phyloP scores from a whole-genome alignment of 2,329 filamentous ascomycete genomes.

The Iodosphaeria phyllophila region DNA sequence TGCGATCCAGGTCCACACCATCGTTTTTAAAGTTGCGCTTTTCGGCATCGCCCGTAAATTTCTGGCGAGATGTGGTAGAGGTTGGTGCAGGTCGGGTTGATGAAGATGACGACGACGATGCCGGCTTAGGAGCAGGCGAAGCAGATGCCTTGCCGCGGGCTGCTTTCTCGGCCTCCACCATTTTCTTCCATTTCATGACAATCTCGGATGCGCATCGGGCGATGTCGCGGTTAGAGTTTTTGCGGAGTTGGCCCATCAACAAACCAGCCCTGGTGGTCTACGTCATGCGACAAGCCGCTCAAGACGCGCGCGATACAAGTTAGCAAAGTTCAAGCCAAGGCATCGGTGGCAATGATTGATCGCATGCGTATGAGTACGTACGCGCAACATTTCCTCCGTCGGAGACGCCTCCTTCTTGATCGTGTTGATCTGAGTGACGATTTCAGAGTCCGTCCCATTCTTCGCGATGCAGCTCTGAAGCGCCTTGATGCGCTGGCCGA shows the following conservation, averaged over 20 bases:
- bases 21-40: conserved; percentile 74
- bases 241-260: conserved; percentile 61
- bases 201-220: conserved; percentile 62
- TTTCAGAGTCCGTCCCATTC: conserved; percentile 53
- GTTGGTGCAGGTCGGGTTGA: conserved; percentile 16
- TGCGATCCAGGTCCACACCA: conserved; percentile 59
- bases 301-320: conserved; percentile 1
- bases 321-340: conserved; percentile 1
- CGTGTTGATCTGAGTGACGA: conserved; percentile 57
- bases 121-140: conserved; percentile 12
- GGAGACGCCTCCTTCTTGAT: conserved; percentile 66
- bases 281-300: conserved; percentile 1
- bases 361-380: no score
- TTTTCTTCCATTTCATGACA: conserved; percentile 72
- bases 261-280: conserved; percentile 80
- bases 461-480: conserved; percentile 61
- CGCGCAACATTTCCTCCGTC: conserved; percentile 76
- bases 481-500: conserved; percentile 58
- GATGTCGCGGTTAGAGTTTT: conserved; percentile 68
- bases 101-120: conserved; percentile 15
- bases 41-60: conserved; percentile 46
- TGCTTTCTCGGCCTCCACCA: conserved; percentile 47
- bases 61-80: conserved; percentile 26
- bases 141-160: conserved; percentile 25
- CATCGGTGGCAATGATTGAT: background rate